Evolutionary conservation across 805 yeast species (phyloP), one percentile per base, ranked within the genome.

Genomic region (Yarrowia sp.): DNA sequence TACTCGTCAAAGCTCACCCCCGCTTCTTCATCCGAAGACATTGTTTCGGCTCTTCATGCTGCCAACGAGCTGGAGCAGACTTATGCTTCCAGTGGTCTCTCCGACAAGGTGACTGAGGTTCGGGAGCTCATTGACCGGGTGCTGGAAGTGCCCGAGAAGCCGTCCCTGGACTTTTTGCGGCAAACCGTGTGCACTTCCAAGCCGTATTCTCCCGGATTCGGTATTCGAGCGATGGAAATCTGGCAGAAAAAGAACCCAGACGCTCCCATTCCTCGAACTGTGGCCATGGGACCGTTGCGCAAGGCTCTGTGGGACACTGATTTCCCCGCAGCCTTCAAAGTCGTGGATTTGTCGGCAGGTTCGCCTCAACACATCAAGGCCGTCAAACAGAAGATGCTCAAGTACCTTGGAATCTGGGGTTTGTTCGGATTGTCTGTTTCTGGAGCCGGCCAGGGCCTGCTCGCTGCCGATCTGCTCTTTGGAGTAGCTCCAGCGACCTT

Each of bases 401-500:
- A 41, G 22, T 63, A 63, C 48, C n/a, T 48, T 12, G 48, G 45
- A 2, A 26, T 38, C 14, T 63, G 67, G 67, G 67, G 67, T 8
- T 11, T 38, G 26, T 49, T 63, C 38, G 67, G 67, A 2, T 22
- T 49, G 40, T 15, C 43, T 11, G 48, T 63, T 19, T 63, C 67
- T 5, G 56, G 45, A 3, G 38, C 26, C 8, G 67, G 56, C 36
- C 48, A 63, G 48, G 67, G 56, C 1, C 56, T 63, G 15, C 36
- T 63, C 16, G 46, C 56, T 2, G 55, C 56, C 14, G 67, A 63
- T 26, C 36, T 63, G 56, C 56, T 63, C 5, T 63, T 48, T 22
- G 67, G 45, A 79, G 81, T 65, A 73, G 56, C 55, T 10, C 56
- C 56, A 15, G 55, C 56, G 12, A 63, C 56, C 38, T 63, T 84